phyloP scores from a whole-genome alignment of 192 early-diverging fungal genomes.

The Linnemannia hyalina region DNA sequence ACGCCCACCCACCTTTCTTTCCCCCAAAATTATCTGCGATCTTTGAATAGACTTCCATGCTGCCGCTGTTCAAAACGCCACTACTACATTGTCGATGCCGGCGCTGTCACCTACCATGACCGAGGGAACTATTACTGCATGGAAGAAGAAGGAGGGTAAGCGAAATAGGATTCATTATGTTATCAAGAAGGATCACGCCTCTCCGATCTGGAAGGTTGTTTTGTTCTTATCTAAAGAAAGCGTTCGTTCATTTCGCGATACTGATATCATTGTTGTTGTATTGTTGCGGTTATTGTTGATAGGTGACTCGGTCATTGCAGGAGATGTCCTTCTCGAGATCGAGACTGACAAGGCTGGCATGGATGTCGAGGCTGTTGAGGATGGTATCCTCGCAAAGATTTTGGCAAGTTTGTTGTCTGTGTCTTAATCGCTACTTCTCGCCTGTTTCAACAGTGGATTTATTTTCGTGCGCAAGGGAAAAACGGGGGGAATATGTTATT shows the following conservation, averaged over 20 bases:
- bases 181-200: not conserved
- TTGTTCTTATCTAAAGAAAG: not conserved
- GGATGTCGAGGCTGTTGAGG: constrained; percentile 98
- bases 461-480: not conserved
- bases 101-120: constrained; percentile 99
- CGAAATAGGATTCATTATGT: not conserved
- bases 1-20: not conserved
- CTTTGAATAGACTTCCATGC: constrained; percentile 61
- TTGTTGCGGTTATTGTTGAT: constrained; percentile 18
- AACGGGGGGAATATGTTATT: not conserved
- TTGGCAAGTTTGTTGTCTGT: constrained; percentile 63
- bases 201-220: not conserved
- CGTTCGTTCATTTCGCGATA: not conserved
- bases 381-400: constrained; percentile 95
- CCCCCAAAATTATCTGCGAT: not conserved
- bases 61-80: constrained; percentile 60
- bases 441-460: too few species aligned
- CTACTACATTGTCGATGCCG: constrained; percentile 84
- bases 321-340: constrained; percentile 95
- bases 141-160: constrained; percentile 88
- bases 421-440: not conserved
- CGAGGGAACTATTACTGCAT: constrained; percentile 91
- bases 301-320: constrained; percentile 89
- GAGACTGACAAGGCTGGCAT: constrained; percentile 99
- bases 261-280: not conserved